phyloP scores from a whole-genome alignment of 1,284 basidiomycete genomes.

The Thelephora terrestris region DNA sequence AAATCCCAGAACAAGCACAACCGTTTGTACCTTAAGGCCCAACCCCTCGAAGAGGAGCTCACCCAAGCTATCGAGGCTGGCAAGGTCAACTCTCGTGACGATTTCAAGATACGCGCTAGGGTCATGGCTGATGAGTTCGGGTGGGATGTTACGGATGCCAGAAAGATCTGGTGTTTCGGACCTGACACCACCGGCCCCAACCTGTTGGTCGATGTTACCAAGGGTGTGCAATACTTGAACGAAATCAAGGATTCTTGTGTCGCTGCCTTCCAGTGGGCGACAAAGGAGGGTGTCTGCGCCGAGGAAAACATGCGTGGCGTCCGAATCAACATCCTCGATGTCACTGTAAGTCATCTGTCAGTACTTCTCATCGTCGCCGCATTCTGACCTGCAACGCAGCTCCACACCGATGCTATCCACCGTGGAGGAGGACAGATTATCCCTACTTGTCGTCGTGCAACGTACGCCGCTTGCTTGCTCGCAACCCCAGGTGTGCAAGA shows the following conservation, averaged over 20 bases:
- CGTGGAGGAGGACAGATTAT: slow-evolving; percentile 99
- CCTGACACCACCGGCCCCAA: slow-evolving; percentile 98
- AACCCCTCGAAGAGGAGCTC: slow-evolving; percentile 92
- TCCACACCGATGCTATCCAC: slow-evolving; percentile 99
- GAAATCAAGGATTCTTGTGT: slow-evolving; percentile 99
- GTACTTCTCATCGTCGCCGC: slow-evolving; percentile 2
- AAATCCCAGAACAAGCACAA: slow-evolving; percentile 99
- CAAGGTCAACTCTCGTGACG: slow-evolving; percentile 85
- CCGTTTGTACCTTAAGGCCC: slow-evolving; percentile 90
- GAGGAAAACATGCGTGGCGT: slow-evolving; percentile 99
- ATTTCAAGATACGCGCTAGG: slow-evolving; percentile 96
- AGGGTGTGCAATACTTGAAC: slow-evolving; percentile 96
- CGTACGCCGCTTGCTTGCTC: slow-evolving; percentile 92
- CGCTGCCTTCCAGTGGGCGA: slow-evolving; percentile 99
- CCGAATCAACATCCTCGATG: slow-evolving; percentile 94
- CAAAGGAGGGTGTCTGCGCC: slow-evolving; percentile 93
- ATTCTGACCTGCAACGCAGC: slow-evolving; percentile 30
- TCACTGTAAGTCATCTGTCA: slow-evolving; percentile 53
- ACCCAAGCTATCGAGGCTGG: slow-evolving; percentile 89
- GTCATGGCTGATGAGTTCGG: slow-evolving; percentile 93
- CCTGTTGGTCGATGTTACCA: slow-evolving; percentile 95
- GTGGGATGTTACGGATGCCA: slow-evolving; percentile 99
- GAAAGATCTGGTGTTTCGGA: slow-evolving; percentile 99
- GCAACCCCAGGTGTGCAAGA: slow-evolving; percentile 91
- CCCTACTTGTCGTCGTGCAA: slow-evolving; percentile 91